A percentile compares a stretch with the other conserved stretches of the same genome.
Conservation (phyloP, 2,329 filamentous ascomycete genomes). For the Aspergillus pseudoglaucus region DNA sequence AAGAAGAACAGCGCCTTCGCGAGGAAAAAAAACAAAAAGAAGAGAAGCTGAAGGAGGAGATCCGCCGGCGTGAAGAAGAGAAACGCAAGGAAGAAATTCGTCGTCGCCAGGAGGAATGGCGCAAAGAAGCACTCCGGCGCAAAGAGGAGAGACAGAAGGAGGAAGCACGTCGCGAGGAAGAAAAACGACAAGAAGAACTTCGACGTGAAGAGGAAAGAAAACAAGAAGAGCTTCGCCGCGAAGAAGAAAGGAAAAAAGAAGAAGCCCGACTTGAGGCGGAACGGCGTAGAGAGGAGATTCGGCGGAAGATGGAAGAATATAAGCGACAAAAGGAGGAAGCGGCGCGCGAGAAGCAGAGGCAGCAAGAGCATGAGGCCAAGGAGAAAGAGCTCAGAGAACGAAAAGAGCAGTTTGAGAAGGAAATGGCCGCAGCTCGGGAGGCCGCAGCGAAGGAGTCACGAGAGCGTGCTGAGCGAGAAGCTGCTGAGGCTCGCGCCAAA, state of each 20-base stretch:
- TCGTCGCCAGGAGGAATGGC: conserved; percentile 19
- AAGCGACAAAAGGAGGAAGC: conserved; percentile 31
- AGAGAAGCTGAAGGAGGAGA: background rate
- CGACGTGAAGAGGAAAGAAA: background rate
- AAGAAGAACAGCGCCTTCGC: conserved; percentile 24
- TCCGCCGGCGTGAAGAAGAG: too few species aligned
- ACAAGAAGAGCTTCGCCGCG: conserved; percentile 2
- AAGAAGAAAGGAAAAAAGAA: conserved; percentile 1
- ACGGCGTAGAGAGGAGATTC: conserved; percentile 31
- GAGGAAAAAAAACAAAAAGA: conserved; percentile 16
- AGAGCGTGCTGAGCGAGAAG: conserved; percentile 16
- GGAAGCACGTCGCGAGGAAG: background rate
- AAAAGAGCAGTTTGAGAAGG: conserved; percentile 34
- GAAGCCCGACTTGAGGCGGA: background rate
- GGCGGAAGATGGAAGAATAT: conserved; percentile 33
- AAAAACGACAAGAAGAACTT: conserved; percentile 3
- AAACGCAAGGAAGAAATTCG: too few species aligned
- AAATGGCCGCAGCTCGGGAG: conserved; percentile 27
- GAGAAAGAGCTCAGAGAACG: conserved; percentile 35
- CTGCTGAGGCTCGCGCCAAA: conserved; percentile 19
- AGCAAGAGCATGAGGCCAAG: conserved; percentile 36
- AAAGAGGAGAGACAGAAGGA: conserved; percentile 7
- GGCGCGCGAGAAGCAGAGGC: conserved; percentile 31
- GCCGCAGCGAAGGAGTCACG: conserved; percentile 15
- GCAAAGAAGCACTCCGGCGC: conserved; percentile 21